Percentiles rank a stretch among this genome's conserved stretches.
These are phyloP conservation scores for Paracamarosporium sp. DNA, from an alignment of 2,329 filamentous ascomycete species.

Conservation along the genomic window DNA sequence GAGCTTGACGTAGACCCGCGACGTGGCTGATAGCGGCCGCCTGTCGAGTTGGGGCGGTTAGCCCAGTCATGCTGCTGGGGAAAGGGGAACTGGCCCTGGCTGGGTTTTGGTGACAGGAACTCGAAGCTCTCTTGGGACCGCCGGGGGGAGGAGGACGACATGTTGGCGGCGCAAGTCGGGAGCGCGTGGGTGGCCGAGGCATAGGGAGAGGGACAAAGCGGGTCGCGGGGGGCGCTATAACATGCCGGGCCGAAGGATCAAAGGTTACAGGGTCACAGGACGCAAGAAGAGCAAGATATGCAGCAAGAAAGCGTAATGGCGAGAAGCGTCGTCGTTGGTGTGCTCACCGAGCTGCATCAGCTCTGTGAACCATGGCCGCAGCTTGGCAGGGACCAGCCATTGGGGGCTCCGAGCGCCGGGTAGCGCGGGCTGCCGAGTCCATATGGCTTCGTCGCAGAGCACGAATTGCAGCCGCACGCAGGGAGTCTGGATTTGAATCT, in stretches of 20 bases:
- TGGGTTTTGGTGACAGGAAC: constrained; percentile 51
- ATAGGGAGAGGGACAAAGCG: constrained; percentile 32
- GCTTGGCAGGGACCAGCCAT: constrained; percentile 8
- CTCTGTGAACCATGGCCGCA: constrained; percentile 4
- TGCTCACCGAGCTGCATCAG: constrained; percentile 1
- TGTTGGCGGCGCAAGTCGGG: constrained; percentile 39
- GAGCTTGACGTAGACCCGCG: constrained; percentile 88
- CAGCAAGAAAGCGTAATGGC: neutral
- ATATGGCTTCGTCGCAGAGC: neutral
- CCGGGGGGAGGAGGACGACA: constrained; percentile 52
- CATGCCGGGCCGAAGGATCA: constrained; percentile 9
- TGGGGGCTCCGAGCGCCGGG: neutral
- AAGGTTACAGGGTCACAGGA: neutral
- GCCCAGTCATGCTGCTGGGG: constrained; percentile 64
- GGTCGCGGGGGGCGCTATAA: constrained; percentile 7
- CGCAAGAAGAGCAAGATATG: neutral
- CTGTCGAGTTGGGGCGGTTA: constrained; percentile 54
- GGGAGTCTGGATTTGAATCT: no score
- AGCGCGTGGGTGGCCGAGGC: constrained; percentile 39
- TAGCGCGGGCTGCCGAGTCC: neutral
- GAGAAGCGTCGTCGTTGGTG: neutral
- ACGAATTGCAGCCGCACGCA: no score
- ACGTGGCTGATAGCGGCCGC: constrained; percentile 61
- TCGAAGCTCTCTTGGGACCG: constrained; percentile 58
- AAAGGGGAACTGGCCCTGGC: constrained; percentile 60